phyloP scores from a whole-genome alignment of 2,329 filamentous ascomycete species.

The Rhexocercosporidium sp. region DNA sequence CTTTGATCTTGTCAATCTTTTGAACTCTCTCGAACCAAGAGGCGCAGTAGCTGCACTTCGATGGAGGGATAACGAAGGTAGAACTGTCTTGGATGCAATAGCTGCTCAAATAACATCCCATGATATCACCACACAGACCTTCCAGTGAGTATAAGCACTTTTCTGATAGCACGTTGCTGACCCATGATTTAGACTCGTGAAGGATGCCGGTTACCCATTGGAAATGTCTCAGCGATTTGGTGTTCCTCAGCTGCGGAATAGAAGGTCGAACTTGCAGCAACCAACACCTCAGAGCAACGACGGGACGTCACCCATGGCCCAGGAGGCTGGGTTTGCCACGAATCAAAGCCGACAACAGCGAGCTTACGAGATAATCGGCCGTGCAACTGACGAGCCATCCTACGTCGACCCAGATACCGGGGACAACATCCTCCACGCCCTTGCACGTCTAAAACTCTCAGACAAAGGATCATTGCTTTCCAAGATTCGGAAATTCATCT shows the following conservation, averaged over 20 bases:
- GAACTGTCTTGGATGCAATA: slow-evolving; percentile 12
- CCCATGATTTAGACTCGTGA: not conserved
- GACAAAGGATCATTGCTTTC: slow-evolving; percentile 10
- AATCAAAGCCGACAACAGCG: slow-evolving; percentile 3
- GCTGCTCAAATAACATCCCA: not conserved
- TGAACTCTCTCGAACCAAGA: slow-evolving; percentile 3
- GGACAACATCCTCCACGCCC: slow-evolving; percentile 22
- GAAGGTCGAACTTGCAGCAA: not conserved
- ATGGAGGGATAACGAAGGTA: slow-evolving; percentile 20
- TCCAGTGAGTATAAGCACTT: not conserved
- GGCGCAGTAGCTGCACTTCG: not conserved
- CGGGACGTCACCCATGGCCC: not conserved
- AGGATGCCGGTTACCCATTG: not conserved
- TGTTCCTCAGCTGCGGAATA: not conserved
- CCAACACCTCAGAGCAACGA: not conserved
- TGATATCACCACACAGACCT: slow-evolving; percentile 1
- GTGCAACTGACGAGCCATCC: slow-evolving; percentile 11
- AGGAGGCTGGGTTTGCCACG: not conserved
- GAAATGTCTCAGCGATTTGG: not conserved
- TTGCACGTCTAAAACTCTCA: slow-evolving; percentile 10
- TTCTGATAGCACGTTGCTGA: not conserved
- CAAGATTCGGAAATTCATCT: slow-evolving; percentile 8
- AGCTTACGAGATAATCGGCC: not conserved
- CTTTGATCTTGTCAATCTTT: not conserved
- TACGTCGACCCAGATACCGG: slow-evolving; percentile 19